phyloP scores from a whole-genome alignment of 2,329 filamentous ascomycete genomes.

The Bertia moriformis region DNA sequence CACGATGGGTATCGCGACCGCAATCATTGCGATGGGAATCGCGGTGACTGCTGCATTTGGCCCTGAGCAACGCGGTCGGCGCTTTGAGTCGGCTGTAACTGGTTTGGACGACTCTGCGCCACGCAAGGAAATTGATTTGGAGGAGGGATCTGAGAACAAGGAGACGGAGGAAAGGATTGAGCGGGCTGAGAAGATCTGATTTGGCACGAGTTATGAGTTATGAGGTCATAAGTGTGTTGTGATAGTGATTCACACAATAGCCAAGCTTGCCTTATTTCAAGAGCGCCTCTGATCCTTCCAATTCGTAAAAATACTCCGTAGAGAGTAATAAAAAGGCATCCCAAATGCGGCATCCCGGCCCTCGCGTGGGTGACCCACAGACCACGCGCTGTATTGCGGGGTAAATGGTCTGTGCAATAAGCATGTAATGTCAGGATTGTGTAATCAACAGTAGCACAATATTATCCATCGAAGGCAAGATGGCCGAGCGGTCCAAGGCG shows the following conservation, averaged over 20 bases:
- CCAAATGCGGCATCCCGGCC: no score
- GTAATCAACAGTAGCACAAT: not conserved
- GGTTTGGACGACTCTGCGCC: constrained; percentile 18
- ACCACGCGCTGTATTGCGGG: no score
- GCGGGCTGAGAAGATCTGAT: not conserved
- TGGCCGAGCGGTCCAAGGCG: constrained; percentile 12
- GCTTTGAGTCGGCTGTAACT: constrained; percentile 47
- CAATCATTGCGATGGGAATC: constrained; percentile 61
- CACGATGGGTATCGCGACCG: constrained; percentile 62
- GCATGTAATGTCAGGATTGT: not conserved
- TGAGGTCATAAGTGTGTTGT: not conserved
- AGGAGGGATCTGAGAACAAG: not conserved
- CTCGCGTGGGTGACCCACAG: no score
- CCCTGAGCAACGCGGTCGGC: constrained; percentile 58
- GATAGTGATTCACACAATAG: not conserved
- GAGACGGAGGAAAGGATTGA: not conserved
- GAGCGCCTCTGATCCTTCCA: not conserved
- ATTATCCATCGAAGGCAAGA: constrained; percentile 8
- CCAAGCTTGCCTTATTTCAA: not conserved
- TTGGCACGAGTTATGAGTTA: not conserved
- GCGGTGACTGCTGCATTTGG: constrained; percentile 53
- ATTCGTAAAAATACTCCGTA: no score
- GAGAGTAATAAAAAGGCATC: no score
- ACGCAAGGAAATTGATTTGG: not conserved
- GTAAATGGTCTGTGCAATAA: not conserved